Conservation (phyloP, 805 yeast species). For the Brettanomyces anomalus region DNA sequence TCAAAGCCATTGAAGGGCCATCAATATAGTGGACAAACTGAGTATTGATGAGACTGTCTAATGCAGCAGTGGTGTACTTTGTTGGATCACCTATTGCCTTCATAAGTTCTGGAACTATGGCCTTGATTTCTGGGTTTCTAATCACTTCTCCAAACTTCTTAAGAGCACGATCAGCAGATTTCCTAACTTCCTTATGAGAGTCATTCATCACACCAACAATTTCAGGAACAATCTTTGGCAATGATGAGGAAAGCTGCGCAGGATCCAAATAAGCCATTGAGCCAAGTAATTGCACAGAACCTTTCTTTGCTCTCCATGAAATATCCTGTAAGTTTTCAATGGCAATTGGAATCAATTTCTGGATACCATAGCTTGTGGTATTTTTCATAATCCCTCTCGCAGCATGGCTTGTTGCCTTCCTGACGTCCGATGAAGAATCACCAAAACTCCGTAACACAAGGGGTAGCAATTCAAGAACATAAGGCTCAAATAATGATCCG, state of each 20-base stretch:
- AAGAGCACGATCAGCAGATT: constrained; percentile 84
- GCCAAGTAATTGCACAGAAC: constrained; percentile 92
- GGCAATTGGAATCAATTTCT: constrained; percentile 84
- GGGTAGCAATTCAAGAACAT: constrained; percentile 78
- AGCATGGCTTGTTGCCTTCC: constrained; percentile 82
- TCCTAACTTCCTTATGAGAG: constrained; percentile 93
- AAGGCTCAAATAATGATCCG: constrained; percentile 84
- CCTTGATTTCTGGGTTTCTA: constrained; percentile 92
- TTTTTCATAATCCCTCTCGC: constrained; percentile 82
- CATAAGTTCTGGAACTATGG: constrained; percentile 76
- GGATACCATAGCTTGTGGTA: constrained; percentile 89
- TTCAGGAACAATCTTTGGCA: constrained; percentile 89
- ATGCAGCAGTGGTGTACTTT: constrained; percentile 75
- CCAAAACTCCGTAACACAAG: constrained; percentile 74
- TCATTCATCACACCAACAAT: constrained; percentile 92
- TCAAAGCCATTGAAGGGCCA: constrained; percentile 93
- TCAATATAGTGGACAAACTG: constrained; percentile 97
- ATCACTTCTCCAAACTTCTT: constrained; percentile 95
- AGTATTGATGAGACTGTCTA: constrained; percentile 78
- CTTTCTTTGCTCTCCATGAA: constrained; percentile 95
- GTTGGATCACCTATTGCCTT: constrained; percentile 97
- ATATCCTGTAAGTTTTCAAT: constrained; percentile 76
- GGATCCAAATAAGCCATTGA: constrained; percentile 98
- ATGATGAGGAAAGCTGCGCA: constrained; percentile 79
- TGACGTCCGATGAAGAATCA: constrained; percentile 75